A percentile compares a stretch with the other conserved stretches of the same genome.
These are phyloP conservation scores for Lanmaoa pseudosensibilis DNA, from an alignment of 768 basidiomycete genomes.

Conservation along the genomic window DNA sequence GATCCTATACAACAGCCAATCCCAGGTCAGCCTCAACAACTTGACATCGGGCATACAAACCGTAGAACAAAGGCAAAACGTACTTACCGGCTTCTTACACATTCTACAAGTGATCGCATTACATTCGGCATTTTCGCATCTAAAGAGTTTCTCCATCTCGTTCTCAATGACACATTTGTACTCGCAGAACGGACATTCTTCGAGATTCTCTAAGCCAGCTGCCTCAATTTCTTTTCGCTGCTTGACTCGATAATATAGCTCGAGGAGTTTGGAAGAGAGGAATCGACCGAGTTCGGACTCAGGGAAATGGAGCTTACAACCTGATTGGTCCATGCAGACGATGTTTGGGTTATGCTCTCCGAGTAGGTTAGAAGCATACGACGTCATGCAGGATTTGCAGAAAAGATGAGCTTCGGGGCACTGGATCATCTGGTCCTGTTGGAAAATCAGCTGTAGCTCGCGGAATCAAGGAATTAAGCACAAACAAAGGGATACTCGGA, in stretches of 20 bases:
- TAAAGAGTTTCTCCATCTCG: slow-evolving; percentile 57
- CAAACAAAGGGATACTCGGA: slow-evolving; percentile 67
- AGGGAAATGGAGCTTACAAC: slow-evolving; percentile 68
- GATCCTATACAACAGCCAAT: slow-evolving; percentile 49
- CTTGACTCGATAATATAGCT: slow-evolving; percentile 70
- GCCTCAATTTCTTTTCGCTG: slow-evolving; percentile 78
- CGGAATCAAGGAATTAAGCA: slow-evolving; percentile 8
- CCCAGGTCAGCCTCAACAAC: neutral
- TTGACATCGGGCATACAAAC: neutral
- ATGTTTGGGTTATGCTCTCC: slow-evolving; percentile 62
- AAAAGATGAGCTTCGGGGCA: slow-evolving; percentile 90
- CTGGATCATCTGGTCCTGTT: slow-evolving; percentile 80
- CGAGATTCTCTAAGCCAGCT: slow-evolving; percentile 76
- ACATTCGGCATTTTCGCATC: slow-evolving; percentile 64
- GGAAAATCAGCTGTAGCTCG: neutral
- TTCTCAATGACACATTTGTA: slow-evolving; percentile 81
- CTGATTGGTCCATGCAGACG: slow-evolving; percentile 80
- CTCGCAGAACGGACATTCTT: slow-evolving; percentile 91
- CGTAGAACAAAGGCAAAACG: neutral
- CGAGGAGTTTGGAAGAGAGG: slow-evolving; percentile 63
- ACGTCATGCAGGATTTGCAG: slow-evolving; percentile 68
- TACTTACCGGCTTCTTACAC: slow-evolving; percentile 71
- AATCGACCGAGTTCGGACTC: slow-evolving; percentile 67
- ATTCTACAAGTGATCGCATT: slow-evolving; percentile 72
- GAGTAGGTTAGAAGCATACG: slow-evolving; percentile 67